Evolutionary conservation across 352 stramenopile genomes (phyloP).

Genomic region (Phytopythium boreale): DNA sequence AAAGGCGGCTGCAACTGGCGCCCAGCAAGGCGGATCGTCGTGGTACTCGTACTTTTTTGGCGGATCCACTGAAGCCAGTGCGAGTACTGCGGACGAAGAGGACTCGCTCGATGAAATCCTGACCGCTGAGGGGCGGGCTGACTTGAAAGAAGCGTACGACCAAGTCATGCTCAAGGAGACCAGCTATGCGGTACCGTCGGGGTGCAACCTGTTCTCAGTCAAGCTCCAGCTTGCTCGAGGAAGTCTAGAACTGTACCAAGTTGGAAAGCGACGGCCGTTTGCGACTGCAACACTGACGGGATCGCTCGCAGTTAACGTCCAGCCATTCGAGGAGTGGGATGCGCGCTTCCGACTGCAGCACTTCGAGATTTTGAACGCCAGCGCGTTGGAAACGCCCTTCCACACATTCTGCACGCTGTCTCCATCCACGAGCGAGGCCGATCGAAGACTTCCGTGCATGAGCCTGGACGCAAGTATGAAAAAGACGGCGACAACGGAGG

Average conservation of each 20-base stretch:
- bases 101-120: constrained; percentile 30
- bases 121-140: constrained; percentile 58
- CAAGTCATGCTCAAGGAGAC: constrained; percentile 58
- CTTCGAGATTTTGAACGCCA: constrained; percentile 65
- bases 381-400: constrained; percentile 40
- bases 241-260: constrained; percentile 51
- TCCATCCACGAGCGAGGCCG: constrained; percentile 3
- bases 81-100: constrained; percentile 20
- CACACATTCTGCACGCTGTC: constrained; percentile 63
- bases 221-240: constrained; percentile 62
- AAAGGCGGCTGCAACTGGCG: constrained; percentile 18
- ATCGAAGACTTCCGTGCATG: constrained; percentile 32
- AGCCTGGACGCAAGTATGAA: constrained; percentile 38
- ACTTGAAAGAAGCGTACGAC: constrained; percentile 72
- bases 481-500: constrained; percentile 11
- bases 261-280: constrained; percentile 37
- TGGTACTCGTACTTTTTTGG: constrained; percentile 87
- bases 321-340: constrained; percentile 70
- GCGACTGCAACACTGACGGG: constrained; percentile 43
- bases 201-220: constrained; percentile 68
- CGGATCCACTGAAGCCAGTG: constrained; percentile 13
- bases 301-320: constrained; percentile 54
- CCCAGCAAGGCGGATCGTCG: constrained; percentile 28
- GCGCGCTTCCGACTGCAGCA: constrained; percentile 52
- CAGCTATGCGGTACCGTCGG: constrained; percentile 37